phyloP scores from a whole-genome alignment of 2,329 filamentous ascomycete species.

The Sporothrix schenckii region DNA sequence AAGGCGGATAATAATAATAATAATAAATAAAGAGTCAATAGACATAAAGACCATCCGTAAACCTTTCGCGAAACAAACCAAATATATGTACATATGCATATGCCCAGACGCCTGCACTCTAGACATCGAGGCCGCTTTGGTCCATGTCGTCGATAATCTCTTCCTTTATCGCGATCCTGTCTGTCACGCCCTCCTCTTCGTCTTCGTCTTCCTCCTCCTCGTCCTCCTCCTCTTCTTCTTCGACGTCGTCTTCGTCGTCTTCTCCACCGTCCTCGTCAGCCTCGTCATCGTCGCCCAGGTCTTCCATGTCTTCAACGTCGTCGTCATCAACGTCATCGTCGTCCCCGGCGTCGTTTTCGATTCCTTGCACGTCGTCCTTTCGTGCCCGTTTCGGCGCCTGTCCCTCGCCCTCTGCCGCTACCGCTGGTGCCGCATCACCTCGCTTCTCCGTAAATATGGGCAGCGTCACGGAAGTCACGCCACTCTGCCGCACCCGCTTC shows the following conservation, averaged over 20 bases:
- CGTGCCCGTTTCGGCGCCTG: background rate
- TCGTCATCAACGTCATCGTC: conserved; percentile 28
- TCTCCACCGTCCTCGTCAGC: conserved; percentile 20
- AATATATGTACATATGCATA: background rate
- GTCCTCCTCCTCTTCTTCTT: conserved; percentile 32
- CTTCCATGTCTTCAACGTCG: conserved; percentile 21
- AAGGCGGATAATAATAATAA: too few species aligned
- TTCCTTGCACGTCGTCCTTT: background rate
- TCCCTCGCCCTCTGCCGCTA: background rate
- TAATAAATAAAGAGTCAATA: background rate
- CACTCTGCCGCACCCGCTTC: conserved; percentile 33
- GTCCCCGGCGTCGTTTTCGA: background rate
- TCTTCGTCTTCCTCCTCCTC: background rate
- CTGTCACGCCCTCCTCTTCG: conserved; percentile 14
- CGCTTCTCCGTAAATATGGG: conserved; percentile 31
- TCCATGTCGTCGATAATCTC: conserved; percentile 30
- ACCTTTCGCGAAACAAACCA: background rate
- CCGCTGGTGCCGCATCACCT: background rate
- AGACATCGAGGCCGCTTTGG: background rate
- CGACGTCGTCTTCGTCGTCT: conserved; percentile 28
- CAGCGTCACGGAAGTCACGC: conserved; percentile 34
- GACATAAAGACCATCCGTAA: background rate
- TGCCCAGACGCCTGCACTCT: background rate
- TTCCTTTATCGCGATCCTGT: conserved; percentile 19
- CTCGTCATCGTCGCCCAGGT: conserved; percentile 26